phyloP scores from a whole-genome alignment of 2,329 filamentous ascomycete genomes.

The Cryphonectria carpinicola region DNA sequence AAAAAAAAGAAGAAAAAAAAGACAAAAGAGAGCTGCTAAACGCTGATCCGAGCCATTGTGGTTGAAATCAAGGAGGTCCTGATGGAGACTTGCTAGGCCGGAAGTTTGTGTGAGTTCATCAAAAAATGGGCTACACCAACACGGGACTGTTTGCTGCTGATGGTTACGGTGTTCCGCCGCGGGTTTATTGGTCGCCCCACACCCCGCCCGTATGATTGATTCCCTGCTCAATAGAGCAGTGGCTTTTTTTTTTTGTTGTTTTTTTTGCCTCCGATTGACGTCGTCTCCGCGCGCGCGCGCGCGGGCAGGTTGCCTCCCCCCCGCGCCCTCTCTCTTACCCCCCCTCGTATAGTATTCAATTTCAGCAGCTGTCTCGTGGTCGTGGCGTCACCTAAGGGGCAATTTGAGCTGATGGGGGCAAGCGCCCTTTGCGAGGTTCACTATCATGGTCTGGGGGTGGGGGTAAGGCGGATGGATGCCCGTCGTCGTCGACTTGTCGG shows the following conservation, averaged over 20 bases:
- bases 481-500: background rate
- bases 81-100: background rate
- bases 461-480: background rate
- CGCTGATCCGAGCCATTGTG: background rate
- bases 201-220: background rate
- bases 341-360: background rate
- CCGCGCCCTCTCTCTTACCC: no score
- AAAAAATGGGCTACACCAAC: background rate
- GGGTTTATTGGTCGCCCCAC: background rate
- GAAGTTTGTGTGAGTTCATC: background rate
- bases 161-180: background rate
- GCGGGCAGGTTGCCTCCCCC: no score
- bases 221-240: background rate
- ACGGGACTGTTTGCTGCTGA: background rate
- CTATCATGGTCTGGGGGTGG: background rate
- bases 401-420: background rate
- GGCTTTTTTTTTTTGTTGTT: background rate
- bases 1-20: no score
- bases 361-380: conserved; percentile 2
- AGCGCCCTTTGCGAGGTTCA: background rate
- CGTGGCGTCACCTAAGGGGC: background rate
- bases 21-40: background rate
- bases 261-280: background rate
- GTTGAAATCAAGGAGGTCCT: background rate
- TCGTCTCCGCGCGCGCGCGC: background rate